Base-by-base conservation (phyloP, 2,329 filamentous ascomycete genomes). In the Botrytis cinerea region DNA sequence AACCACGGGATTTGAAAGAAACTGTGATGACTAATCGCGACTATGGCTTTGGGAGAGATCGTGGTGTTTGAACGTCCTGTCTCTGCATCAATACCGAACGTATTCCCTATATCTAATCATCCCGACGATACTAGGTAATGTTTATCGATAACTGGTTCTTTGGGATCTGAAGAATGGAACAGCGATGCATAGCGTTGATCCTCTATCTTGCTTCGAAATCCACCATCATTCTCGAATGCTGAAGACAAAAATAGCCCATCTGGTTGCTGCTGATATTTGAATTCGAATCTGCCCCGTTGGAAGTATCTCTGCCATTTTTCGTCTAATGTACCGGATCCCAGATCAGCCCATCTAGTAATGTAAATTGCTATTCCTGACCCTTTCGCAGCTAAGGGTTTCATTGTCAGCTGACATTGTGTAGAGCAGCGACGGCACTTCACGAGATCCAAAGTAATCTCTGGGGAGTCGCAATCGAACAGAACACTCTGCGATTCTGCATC, bases 201-300 rank as follows among this genome's bases (percentile, higher is more conserved):
- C 25, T 67, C 46, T 40, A 28, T 46, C 12, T 40, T n/a, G 20
- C 46, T 51, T 51, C 64, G 46, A 67, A 67, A 67, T 22, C 64
- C 22, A 20, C 16, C 4, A 6, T 67, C 32, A 28, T 28, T 40
- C 25, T 54, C 25, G 32, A 67, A 67, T 6, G 5, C 46, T 2
- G 64, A 40, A 40, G 64, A 67, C 46, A 67, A 28, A 54, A 20
- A 4, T 22, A 28, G 16, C 22, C 22, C 22, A 12, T 54, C 35
- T 40, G 32, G 28, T 40, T 67, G 46, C 40, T 7, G 2, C 16
- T 63, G 38, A 45, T 43, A 28, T 28, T 6, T 25, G 10, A 18
- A 63, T n/a, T 6, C 16, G 14, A 28, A 45, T 28, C 25, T 20
- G 18, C 25, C 38, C 28, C 16, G 38, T 18, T 28, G 25, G 28